phyloP scores from a whole-genome alignment of 176 grass and related monocot genomes.

The Oryza meridionalis region DNA sequence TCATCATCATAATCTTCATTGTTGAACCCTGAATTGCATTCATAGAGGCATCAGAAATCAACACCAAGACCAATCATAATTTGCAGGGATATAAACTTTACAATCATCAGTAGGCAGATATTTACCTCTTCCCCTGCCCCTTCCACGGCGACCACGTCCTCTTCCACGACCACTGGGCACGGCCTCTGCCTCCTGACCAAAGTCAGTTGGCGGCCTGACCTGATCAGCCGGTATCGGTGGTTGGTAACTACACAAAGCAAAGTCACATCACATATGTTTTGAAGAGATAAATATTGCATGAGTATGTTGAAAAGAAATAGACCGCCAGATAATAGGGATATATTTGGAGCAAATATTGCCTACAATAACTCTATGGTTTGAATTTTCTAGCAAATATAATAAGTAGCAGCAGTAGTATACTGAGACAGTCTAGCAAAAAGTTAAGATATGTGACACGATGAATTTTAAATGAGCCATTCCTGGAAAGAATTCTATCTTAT shows the following conservation, averaged over 20 bases:
- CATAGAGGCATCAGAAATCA: conserved; percentile 9
- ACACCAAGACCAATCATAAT: conserved; percentile 4
- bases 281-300: neutral
- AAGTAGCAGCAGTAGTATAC: neutral
- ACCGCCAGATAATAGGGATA: neutral
- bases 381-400: neutral
- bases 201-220: conserved; percentile 64
- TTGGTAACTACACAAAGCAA: conserved; percentile 61
- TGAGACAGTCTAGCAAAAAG: neutral
- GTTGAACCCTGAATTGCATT: conserved; percentile 44
- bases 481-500: neutral
- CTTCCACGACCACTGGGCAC: conserved; percentile 57
- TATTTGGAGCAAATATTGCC: neutral
- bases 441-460: conserved; percentile 3
- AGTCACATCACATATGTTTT: conserved; percentile 5
- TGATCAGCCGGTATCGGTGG: conserved; percentile 68
- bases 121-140: conserved; percentile 69
- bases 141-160: conserved; percentile 51
- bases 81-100: conserved; percentile 2
- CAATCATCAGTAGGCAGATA: neutral
- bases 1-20: conserved; percentile 54
- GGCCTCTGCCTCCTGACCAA: conserved; percentile 54
- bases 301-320: neutral
- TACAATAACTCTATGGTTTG: neutral
- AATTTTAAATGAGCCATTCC: neutral